These are phyloP conservation scores for Sphaerulina populicola DNA, from an alignment of 2,329 filamentous ascomycete genomes.

Conservation along the genomic window DNA sequence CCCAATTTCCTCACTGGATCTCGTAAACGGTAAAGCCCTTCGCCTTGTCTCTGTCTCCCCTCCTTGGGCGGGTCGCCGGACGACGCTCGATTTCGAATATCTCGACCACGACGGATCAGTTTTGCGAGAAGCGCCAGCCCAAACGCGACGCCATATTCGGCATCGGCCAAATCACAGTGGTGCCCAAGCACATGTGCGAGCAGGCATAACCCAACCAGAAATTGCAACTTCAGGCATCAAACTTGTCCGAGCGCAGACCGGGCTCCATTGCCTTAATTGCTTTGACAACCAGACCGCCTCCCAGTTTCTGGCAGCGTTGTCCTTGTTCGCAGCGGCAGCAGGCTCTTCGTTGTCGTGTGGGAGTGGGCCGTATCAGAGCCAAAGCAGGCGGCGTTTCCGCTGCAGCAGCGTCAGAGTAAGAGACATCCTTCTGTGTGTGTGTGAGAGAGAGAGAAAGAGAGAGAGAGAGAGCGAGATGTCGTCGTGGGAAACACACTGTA, in stretches of 20 bases:
- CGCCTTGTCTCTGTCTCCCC: background rate
- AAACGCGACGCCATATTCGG: background rate
- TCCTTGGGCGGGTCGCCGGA: background rate
- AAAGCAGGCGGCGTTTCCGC: constrained; percentile 4
- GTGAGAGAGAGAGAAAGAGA: too few species aligned
- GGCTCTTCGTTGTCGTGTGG: background rate
- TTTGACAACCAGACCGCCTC: background rate
- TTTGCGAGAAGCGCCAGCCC: background rate
- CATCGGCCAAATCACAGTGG: background rate
- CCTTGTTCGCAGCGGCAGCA: constrained; percentile 1
- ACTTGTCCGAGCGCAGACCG: constrained; percentile 1
- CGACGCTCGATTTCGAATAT: background rate
- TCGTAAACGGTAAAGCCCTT: background rate
- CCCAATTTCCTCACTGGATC: background rate
- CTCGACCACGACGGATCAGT: background rate
- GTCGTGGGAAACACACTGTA: background rate
- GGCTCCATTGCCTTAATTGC: background rate
- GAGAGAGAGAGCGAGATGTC: background rate
- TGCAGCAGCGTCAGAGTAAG: constrained; percentile 3
- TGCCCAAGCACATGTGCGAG: background rate
- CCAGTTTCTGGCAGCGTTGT: constrained; percentile 1
- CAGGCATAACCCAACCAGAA: constrained; percentile 2
- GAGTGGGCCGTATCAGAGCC: constrained; percentile 3
- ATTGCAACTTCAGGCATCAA: constrained; percentile 9
- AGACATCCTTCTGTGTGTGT: background rate